Evolutionary conservation across 805 yeast species (phyloP).

Genomic region (Metschnikowia cerradonensis): DNA sequence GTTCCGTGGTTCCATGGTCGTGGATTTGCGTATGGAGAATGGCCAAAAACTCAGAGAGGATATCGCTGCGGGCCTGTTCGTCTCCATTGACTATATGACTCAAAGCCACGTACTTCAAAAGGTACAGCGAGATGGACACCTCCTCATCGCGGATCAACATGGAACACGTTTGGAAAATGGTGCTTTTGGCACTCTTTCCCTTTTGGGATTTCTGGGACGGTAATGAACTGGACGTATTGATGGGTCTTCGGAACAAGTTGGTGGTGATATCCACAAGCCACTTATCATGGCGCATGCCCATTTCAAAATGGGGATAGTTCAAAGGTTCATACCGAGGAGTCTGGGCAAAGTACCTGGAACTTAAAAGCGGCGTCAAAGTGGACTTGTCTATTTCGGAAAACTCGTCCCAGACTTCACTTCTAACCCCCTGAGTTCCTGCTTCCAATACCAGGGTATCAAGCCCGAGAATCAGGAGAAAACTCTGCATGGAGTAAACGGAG

Average conservation of each 20-base stretch:
- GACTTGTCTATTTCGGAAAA: constrained; percentile 66
- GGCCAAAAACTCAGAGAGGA: constrained; percentile 55
- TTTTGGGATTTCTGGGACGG: constrained; percentile 9
- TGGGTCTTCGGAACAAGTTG: constrained; percentile 53
- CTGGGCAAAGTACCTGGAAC: constrained; percentile 69
- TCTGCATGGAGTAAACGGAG: constrained; percentile 87
- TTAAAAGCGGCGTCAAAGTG: constrained; percentile 68
- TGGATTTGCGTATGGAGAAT: constrained; percentile 47
- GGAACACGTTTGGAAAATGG: constrained; percentile 60
- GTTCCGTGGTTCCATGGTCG: constrained; percentile 44
- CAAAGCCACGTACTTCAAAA: constrained; percentile 74
- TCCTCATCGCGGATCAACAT: constrained; percentile 68
- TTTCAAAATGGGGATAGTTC: constrained; percentile 61
- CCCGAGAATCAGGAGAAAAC: constrained; percentile 63
- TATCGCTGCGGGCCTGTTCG: constrained; percentile 35
- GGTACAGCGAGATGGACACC: constrained; percentile 59
- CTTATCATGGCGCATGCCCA: constrained; percentile 50
- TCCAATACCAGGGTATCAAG: constrained; percentile 28
- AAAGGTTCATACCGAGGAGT: constrained; percentile 44
- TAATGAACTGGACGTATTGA: constrained; percentile 9
- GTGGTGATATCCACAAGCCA: constrained; percentile 75
- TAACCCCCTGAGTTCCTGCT: constrained; percentile 17
- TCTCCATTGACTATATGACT: constrained; percentile 53
- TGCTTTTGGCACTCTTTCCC: constrained; percentile 15
- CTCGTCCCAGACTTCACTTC: constrained; percentile 49